Conservation (phyloP, 306 rosid species). For the Inga laurina region DNA sequence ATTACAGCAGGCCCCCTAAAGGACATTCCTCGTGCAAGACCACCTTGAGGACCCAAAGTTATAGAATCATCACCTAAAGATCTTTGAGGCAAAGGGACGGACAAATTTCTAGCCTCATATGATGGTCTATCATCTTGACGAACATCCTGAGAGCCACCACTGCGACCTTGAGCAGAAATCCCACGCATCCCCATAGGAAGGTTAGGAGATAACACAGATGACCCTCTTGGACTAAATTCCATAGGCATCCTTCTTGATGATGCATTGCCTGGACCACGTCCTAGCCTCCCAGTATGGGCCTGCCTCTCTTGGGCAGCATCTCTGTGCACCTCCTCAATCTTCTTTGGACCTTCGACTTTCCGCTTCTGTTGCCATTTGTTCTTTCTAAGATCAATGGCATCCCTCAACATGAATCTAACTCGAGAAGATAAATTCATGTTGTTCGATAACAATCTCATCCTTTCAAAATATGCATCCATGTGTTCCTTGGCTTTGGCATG, state of each 20-base stretch:
- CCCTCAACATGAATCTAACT: slow-evolving; percentile 94
- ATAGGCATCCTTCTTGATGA: slow-evolving; percentile 61
- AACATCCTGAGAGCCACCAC: slow-evolving; percentile 76
- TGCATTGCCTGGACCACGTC: slow-evolving; percentile 70
- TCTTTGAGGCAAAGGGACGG: slow-evolving; percentile 66
- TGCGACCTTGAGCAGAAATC: slow-evolving; percentile 58
- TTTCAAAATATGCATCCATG: slow-evolving; percentile 81
- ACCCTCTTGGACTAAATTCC: slow-evolving; percentile 76
- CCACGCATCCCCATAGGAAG: slow-evolving; percentile 71
- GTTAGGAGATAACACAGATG: slow-evolving; percentile 60
- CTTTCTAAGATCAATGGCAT: slow-evolving; percentile 80
- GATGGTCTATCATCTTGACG: slow-evolving; percentile 67
- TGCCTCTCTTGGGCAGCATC: slow-evolving; percentile 97
- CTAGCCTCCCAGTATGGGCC: slow-evolving; percentile 69
- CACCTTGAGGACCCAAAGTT: slow-evolving; percentile 95
- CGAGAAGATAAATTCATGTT: slow-evolving; percentile 85
- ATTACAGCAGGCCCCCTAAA: slow-evolving; percentile 65
- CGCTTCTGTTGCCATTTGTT: slow-evolving; percentile 95
- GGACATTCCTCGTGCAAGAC: slow-evolving; percentile 96
- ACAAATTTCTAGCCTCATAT: slow-evolving; percentile 56
- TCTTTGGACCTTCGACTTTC: slow-evolving; percentile 96
- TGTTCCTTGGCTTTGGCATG: slow-evolving; percentile 81
- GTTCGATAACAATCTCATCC: slow-evolving; percentile 61
- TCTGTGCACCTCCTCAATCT: slow-evolving; percentile 95
- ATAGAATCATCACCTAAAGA: slow-evolving; percentile 66